phyloP scores from a whole-genome alignment of 1,284 basidiomycete species.

The Polyporus tsugae region DNA sequence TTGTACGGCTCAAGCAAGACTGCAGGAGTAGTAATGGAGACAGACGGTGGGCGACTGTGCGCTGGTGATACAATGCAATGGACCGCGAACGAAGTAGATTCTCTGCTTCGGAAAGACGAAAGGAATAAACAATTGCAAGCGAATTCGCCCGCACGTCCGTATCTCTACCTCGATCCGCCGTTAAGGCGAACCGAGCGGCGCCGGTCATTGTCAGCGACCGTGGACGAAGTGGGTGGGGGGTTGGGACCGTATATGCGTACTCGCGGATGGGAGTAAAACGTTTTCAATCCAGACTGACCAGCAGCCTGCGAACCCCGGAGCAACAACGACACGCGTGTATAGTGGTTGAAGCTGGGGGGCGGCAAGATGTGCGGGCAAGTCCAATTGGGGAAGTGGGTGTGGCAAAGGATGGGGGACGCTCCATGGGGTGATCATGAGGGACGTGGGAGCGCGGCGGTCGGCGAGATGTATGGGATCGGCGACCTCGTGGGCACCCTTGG shows the following conservation, averaged over 20 bases:
- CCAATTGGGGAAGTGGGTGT: neutral
- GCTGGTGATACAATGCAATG: neutral
- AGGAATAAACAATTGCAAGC: neutral
- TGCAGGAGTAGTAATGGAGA: neutral
- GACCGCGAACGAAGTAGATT: neutral
- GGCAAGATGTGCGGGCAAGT: neutral
- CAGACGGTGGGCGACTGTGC: neutral
- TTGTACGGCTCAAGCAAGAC: neutral
- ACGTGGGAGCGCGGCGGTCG: neutral
- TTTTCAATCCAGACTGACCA: neutral
- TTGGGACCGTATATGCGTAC: neutral
- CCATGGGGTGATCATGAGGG: neutral
- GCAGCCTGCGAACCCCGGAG: neutral
- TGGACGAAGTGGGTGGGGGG: neutral
- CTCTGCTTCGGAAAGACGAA: neutral
- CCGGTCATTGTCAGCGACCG: neutral
- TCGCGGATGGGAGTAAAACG: neutral
- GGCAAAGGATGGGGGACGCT: neutral
- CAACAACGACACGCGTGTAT: neutral
- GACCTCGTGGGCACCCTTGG: neutral
- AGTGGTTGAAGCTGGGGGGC: neutral
- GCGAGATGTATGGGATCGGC: neutral
- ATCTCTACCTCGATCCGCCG: neutral
- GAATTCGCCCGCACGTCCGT: neutral
- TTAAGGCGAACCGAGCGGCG: neutral